phyloP scores from a whole-genome alignment of 192 early-diverging fungal genomes.

The Podila horticola region DNA sequence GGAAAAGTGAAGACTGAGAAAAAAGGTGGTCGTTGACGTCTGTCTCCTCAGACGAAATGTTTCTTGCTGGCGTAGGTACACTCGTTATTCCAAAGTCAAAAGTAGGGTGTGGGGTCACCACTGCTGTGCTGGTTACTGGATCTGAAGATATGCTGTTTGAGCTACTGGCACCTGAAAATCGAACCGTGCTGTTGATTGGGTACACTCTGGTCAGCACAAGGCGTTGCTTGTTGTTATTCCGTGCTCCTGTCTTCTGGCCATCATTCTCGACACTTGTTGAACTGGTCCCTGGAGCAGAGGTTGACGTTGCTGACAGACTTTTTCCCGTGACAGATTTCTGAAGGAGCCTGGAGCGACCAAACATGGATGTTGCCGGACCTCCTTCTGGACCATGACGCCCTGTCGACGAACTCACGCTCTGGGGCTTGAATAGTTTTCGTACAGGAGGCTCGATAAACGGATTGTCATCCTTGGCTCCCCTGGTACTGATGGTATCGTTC shows the following conservation, averaged over 20 bases:
- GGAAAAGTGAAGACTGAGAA: background rate
- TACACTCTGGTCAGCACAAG: slow-evolving; percentile 32
- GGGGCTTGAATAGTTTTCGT: slow-evolving; percentile 19
- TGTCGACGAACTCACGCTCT: background rate
- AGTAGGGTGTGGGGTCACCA: background rate
- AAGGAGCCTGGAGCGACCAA: too few relatives aligned
- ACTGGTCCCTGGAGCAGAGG: too few relatives aligned
- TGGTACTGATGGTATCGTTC: background rate
- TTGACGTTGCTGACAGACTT: too few relatives aligned
- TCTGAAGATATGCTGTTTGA: background rate
- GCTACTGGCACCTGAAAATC: background rate
- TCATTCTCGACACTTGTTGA: background rate
- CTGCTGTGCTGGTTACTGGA: background rate
- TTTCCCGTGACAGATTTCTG: too few relatives aligned
- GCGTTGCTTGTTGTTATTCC: slow-evolving; percentile 9
- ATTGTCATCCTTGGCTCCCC: slow-evolving; percentile 5
- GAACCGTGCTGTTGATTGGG: slow-evolving; percentile 4
- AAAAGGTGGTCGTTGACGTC: background rate
- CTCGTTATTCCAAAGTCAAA: background rate
- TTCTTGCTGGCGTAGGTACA: too few relatives aligned
- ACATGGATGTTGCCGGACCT: too few relatives aligned
- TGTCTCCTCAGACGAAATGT: too few relatives aligned
- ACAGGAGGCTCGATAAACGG: slow-evolving; percentile 29
- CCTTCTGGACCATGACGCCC: background rate
- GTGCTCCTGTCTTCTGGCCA: background rate